A percentile compares a stretch with the other conserved stretches of the same genome.
Conservation (phyloP, 1,284 basidiomycete species). For the Puccinia polysora region DNA sequence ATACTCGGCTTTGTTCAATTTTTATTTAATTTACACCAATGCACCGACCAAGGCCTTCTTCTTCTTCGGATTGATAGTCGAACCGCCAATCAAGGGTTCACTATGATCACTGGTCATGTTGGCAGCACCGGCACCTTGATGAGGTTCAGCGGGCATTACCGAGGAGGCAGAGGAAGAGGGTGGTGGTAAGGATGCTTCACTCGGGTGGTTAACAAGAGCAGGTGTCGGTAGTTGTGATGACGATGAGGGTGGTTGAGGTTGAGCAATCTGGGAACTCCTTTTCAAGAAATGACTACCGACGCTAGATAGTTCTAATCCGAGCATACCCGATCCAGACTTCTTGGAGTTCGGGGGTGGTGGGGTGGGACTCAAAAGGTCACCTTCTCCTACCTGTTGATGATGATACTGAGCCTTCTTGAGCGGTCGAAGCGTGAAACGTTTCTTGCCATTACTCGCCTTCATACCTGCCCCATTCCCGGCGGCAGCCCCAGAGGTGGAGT, state of each 20-base stretch:
- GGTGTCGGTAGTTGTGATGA: not conserved
- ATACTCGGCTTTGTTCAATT: conserved; percentile 76
- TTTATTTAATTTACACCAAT: conserved; percentile 67
- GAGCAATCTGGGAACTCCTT: not conserved
- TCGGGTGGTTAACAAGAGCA: not conserved
- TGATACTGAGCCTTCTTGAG: not conserved
- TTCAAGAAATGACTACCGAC: not conserved
- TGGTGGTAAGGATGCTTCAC: not conserved
- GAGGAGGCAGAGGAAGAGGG: not conserved
- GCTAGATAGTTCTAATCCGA: not conserved
- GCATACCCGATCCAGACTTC: not conserved
- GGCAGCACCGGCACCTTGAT: not conserved
- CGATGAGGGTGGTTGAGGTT: not conserved
- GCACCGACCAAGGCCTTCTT: conserved; percentile 56
- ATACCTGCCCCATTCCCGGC: too few relatives aligned
- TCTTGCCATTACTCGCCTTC: not conserved
- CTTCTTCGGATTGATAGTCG: conserved; percentile 37
- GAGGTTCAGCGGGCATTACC: not conserved
- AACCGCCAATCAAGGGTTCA: conserved; percentile 49
- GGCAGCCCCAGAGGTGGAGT: not conserved
- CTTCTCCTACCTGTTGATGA: too few relatives aligned
- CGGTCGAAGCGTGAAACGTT: not conserved
- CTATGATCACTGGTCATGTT: conserved; percentile 47
- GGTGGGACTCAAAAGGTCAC: not conserved
- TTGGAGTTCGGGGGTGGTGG: not conserved